phyloP scores from a whole-genome alignment of 495 filamentous ascomycete species.

The Neurospora sp. region DNA sequence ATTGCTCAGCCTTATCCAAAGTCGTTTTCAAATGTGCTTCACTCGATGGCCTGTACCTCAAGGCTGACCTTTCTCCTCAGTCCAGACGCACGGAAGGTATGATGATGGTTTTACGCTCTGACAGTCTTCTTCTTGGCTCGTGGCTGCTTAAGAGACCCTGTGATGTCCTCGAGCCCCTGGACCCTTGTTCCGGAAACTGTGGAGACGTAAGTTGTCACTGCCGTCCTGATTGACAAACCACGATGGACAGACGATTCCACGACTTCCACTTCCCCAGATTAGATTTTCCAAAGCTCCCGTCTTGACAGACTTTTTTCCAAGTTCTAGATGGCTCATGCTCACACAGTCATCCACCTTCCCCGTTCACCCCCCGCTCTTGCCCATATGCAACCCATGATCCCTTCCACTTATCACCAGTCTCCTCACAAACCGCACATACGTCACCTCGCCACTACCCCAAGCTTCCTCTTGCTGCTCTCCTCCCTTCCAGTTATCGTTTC shows the following conservation, averaged over 20 bases:
- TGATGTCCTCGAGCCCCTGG: background rate
- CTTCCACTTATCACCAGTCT: background rate
- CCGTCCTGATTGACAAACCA: background rate
- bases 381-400: background rate
- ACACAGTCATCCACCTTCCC: background rate
- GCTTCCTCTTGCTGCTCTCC: background rate
- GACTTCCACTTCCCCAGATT: background rate
- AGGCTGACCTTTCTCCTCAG: background rate
- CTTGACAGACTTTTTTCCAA: background rate
- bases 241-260: background rate
- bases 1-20: background rate
- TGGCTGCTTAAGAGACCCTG: background rate
- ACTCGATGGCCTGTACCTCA: background rate
- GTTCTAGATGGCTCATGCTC: background rate
- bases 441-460: background rate
- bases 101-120: background rate
- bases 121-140: background rate
- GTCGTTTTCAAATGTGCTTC: background rate
- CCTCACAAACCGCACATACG: background rate
- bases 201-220: background rate
- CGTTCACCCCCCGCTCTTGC: background rate
- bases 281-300: background rate
- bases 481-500: background rate
- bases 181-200: background rate
- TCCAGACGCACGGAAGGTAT: background rate